phyloP scores from a whole-genome alignment of 768 basidiomycete genomes.

The Boletus speciosus region DNA sequence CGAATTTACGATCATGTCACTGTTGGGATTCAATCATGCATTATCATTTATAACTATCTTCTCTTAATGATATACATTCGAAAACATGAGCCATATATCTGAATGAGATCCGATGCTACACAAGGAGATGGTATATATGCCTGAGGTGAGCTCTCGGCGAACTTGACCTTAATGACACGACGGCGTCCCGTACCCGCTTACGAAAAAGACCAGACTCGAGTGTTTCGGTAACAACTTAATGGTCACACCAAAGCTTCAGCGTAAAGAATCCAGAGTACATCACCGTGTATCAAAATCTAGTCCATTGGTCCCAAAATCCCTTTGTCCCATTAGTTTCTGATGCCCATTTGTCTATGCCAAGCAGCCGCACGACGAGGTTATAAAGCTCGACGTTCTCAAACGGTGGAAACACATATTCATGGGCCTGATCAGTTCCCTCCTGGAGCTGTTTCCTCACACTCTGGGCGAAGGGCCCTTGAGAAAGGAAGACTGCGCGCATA shows the following conservation, averaged over 20 bases:
- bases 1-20: slow-evolving; percentile 21
- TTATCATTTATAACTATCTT: slow-evolving; percentile 27
- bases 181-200: neutral
- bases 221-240: neutral
- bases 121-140: neutral
- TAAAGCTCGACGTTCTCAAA: slow-evolving; percentile 85
- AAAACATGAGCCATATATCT: slow-evolving; percentile 1
- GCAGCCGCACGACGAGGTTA: slow-evolving; percentile 68
- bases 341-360: slow-evolving; percentile 54
- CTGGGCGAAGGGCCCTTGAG: slow-evolving; percentile 77
- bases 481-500: slow-evolving; percentile 89
- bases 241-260: neutral
- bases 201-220: too few relatives aligned
- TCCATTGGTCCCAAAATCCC: slow-evolving; percentile 75
- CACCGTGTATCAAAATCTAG: neutral
- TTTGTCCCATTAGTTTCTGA: slow-evolving; percentile 71
- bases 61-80: slow-evolving; percentile 24
- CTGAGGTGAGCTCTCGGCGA: neutral
- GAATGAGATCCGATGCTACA: neutral
- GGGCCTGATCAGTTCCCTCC: slow-evolving; percentile 28
- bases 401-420: slow-evolving; percentile 59
- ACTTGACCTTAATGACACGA: neutral
- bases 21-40: slow-evolving; percentile 26
- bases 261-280: neutral
- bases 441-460: neutral